Conservation (phyloP, 1,139 yeast genomes). For the Yueomyces sp. region DNA sequence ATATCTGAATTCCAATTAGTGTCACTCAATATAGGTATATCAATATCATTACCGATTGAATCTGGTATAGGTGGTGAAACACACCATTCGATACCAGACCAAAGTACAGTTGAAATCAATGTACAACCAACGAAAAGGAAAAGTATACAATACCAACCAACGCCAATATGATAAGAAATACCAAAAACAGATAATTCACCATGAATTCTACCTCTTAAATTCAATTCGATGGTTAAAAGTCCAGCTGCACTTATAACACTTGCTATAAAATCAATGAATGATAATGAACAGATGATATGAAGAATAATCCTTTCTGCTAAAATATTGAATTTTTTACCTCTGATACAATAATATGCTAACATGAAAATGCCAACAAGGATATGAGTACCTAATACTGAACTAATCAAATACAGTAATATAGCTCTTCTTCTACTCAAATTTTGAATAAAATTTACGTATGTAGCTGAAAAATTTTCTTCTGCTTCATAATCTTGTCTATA, state of each 20-base stretch:
- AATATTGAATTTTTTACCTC: conserved; percentile 12
- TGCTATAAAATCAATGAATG: conserved; percentile 12
- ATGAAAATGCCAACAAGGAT: conserved; percentile 4
- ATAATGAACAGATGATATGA: conserved; percentile 15
- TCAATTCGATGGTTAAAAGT: conserved; percentile 10
- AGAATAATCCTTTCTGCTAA: conserved; percentile 12
- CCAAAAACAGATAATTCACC: conserved; percentile 17
- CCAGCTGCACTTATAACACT: conserved; percentile 11
- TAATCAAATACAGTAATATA: conserved; percentile 11
- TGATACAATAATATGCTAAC: conserved; percentile 18
- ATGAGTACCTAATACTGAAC: conserved; percentile 9
- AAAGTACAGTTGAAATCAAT: conserved; percentile 13
- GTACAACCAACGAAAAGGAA: conserved; percentile 13
- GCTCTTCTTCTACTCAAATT: conserved; percentile 6
- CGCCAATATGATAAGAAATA: conserved; percentile 16
- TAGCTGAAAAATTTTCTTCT: background rate
- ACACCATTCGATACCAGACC: conserved; percentile 26
- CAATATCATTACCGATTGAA: conserved; percentile 4
- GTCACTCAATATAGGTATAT: conserved; percentile 4
- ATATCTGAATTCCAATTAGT: too few species aligned
- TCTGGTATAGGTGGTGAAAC: conserved; percentile 4
- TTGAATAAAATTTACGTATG: conserved; percentile 10
- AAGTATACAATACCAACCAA: conserved; percentile 15
- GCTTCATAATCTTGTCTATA: conserved; percentile 8
- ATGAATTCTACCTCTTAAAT: conserved; percentile 11